phyloP scores from a whole-genome alignment of 192 early-diverging fungal species.

The Entomortierella lignicola region DNA sequence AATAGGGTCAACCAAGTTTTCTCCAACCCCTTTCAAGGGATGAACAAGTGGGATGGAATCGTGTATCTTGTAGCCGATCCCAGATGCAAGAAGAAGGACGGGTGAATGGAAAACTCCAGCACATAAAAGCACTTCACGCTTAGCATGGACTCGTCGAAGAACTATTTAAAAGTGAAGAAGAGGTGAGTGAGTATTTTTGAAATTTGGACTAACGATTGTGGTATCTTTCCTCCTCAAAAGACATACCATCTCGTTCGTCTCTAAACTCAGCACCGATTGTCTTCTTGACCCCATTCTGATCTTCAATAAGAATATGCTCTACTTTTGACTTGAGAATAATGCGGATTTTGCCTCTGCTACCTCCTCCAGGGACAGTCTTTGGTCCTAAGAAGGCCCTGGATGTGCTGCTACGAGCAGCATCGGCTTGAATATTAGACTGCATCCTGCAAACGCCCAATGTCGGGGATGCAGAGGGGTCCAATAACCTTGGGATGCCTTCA shows the following conservation, averaged over 20 bases:
- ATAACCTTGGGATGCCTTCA: neutral
- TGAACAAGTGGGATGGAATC: conserved; percentile 34
- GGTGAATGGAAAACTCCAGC: conserved; percentile 51
- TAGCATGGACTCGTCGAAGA: conserved; percentile 6
- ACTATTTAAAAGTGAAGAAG: conserved; percentile 1
- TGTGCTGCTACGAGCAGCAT: conserved; percentile 8
- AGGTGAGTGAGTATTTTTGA: neutral
- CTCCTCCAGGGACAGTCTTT: conserved; percentile 27
- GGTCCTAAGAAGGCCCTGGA: conserved; percentile 23
- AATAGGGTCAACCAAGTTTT: conserved; percentile 48
- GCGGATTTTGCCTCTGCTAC: conserved; percentile 12
- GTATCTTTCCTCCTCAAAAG: neutral
- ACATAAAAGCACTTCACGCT: conserved; percentile 54
- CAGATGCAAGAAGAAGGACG: conserved; percentile 44
- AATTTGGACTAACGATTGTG: too few relatives aligned
- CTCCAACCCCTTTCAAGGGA: conserved; percentile 47
- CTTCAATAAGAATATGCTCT: conserved; percentile 4
- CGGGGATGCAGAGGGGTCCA: conserved; percentile 9
- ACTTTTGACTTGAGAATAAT: conserved; percentile 10
- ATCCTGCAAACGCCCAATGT: conserved; percentile 14
- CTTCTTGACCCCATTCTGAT: conserved; percentile 1
- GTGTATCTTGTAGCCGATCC: conserved; percentile 37
- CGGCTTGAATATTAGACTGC: neutral
- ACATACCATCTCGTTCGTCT: conserved; percentile 14
- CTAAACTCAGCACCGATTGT: conserved; percentile 25